These are phyloP conservation scores for Epichloe brachyelytri DNA, from an alignment of 2,329 filamentous ascomycete species.

Conservation along the genomic window DNA sequence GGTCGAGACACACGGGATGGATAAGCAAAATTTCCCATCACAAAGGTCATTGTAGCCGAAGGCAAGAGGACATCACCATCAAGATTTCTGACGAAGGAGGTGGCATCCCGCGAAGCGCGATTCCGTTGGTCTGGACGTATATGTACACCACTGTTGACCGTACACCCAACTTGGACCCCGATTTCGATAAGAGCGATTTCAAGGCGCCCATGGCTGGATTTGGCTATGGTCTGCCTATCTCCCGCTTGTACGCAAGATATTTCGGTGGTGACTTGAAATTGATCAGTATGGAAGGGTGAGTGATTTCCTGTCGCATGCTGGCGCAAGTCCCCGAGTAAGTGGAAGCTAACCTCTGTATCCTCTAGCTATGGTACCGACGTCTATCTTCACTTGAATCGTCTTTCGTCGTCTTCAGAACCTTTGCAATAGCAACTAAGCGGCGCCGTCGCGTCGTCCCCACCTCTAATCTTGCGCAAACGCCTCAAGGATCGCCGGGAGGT, in stretches of 20 bases:
- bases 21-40: constrained; percentile 92
- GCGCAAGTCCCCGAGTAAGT: not conserved
- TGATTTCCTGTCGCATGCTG: constrained; percentile 9
- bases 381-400: constrained; percentile 90
- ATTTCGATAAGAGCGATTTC: constrained; percentile 98
- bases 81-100: constrained; percentile 96
- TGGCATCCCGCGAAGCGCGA: constrained; percentile 82
- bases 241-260: constrained; percentile 85
- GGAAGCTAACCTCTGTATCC: constrained; percentile 9
- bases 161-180: constrained; percentile 86
- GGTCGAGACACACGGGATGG: constrained; percentile 86
- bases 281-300: constrained; percentile 98
- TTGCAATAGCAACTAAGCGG: constrained; percentile 77
- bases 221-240: constrained; percentile 94
- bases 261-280: constrained; percentile 95
- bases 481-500: constrained; percentile 57
- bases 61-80: constrained; percentile 97
- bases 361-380: constrained; percentile 91
- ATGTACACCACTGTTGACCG: constrained; percentile 99
- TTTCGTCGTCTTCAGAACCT: constrained; percentile 91
- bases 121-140: constrained; percentile 98
- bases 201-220: constrained; percentile 99
- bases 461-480: constrained; percentile 45
- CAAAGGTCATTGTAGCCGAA: constrained; percentile 94
- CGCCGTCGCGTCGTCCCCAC: constrained; percentile 21